Percentiles rank a stretch among this genome's conserved stretches.
Evolutionary conservation across 2,329 filamentous ascomycete genomes (phyloP).

Genomic region (Dactylellina parvicollis): DNA sequence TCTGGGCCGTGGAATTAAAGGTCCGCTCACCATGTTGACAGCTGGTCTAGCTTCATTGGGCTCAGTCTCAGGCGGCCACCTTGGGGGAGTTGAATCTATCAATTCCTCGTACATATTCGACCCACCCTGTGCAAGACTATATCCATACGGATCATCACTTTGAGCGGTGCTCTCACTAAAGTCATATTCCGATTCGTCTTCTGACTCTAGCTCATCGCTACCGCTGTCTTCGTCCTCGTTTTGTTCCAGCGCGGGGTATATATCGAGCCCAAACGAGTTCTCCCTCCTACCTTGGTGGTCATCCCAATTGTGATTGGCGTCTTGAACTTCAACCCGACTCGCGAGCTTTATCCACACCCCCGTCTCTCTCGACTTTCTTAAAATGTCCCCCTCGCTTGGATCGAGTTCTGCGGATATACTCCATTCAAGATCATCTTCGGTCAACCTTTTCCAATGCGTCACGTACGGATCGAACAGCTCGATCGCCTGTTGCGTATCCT

Average conservation of each 20-base stretch:
- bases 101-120: slow-evolving; percentile 3
- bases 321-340: slow-evolving; percentile 2
- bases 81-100: background rate
- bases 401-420: background rate
- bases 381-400: background rate
- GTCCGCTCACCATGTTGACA: background rate
- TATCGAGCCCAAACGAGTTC: background rate
- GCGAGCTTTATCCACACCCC: no score
- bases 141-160: background rate
- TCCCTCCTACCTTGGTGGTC: background rate
- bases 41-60: background rate
- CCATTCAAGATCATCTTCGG: slow-evolving; percentile 2
- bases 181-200: background rate
- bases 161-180: background rate
- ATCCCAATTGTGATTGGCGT: slow-evolving; percentile 18
- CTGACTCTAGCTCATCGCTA: background rate
- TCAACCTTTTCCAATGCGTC: slow-evolving; percentile 22
- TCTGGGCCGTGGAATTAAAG: background rate
- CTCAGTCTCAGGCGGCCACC: slow-evolving; percentile 3
- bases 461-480: background rate
- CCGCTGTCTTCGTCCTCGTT: background rate
- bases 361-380: no score
- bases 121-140: background rate
- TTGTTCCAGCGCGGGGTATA: background rate
- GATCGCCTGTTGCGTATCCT: slow-evolving; percentile 10